phyloP scores from a whole-genome alignment of 305 asterid species.

The Plantago coronopus region DNA sequence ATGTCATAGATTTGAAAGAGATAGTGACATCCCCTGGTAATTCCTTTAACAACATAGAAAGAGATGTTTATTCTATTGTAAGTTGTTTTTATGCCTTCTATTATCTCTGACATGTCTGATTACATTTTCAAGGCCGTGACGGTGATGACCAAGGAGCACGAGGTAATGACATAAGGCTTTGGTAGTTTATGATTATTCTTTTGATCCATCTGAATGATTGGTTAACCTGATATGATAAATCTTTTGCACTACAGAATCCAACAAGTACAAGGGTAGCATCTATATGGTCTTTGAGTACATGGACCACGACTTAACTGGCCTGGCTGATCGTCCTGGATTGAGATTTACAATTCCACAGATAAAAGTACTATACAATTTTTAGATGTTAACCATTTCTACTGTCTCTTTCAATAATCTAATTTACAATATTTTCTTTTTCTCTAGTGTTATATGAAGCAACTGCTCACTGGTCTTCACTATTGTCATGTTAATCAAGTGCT shows the following conservation, averaged over 20 bases:
- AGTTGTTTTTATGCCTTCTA: slow-evolving; percentile 1
- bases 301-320: slow-evolving; percentile 98
- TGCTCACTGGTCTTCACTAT: slow-evolving; percentile 90
- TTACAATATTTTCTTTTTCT: slow-evolving; percentile 31
- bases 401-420: slow-evolving; percentile 23
- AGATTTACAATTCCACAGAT: slow-evolving; percentile 89
- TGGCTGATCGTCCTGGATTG: slow-evolving; percentile 94
- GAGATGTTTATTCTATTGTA: slow-evolving; percentile 13
- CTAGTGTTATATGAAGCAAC: slow-evolving; percentile 96
- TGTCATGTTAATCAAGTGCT: slow-evolving; percentile 94
- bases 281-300: slow-evolving; percentile 98
- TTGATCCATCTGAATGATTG: slow-evolving; percentile 15
- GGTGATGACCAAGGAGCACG: slow-evolving; percentile 52
- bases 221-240: slow-evolving; percentile 17
- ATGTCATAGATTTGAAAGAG: slow-evolving; percentile 86
- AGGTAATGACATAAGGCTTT: slow-evolving; percentile 40
- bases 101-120: slow-evolving; percentile 22
- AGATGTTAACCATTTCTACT: slow-evolving; percentile 17
- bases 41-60: slow-evolving; percentile 15
- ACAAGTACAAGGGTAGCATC: slow-evolving; percentile 82
- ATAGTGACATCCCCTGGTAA: slow-evolving; percentile 93
- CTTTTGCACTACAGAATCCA: slow-evolving; percentile 45
- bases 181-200: slow-evolving; percentile 18
- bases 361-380: slow-evolving; percentile 47
- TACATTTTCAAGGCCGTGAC: slow-evolving; percentile 59